Evolutionary conservation across 352 stramenopile species (phyloP).

Genomic region (Pythium apleroticum): DNA sequence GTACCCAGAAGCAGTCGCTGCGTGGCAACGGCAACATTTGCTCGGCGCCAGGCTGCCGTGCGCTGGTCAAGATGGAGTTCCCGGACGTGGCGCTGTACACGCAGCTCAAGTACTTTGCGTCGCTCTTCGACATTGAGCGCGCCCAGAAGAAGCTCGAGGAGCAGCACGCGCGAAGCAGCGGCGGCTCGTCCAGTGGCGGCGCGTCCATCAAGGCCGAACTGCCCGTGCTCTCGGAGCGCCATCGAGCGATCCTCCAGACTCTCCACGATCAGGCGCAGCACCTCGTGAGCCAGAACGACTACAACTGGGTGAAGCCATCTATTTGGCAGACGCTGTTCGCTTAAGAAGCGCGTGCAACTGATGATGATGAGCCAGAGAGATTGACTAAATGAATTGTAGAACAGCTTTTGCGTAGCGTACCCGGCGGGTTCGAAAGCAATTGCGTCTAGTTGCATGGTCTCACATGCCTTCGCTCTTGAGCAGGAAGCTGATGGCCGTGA

Average conservation of each 20-base stretch:
- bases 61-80: constrained; percentile 87
- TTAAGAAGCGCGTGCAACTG: constrained; percentile 21
- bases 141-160: constrained; percentile 81
- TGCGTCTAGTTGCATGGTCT: neutral
- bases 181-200: constrained; percentile 7
- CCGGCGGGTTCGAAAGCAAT: neutral
- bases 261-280: constrained; percentile 77
- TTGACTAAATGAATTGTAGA: constrained; percentile 15
- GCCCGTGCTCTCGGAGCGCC: constrained; percentile 54
- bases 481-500: constrained; percentile 76
- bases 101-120: constrained; percentile 97
- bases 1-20: constrained; percentile 96
- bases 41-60: constrained; percentile 90
- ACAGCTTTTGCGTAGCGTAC: constrained; percentile 7
- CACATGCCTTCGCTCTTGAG: constrained; percentile 85
- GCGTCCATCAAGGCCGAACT: constrained; percentile 32
- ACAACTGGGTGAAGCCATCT: constrained; percentile 93
- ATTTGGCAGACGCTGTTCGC: constrained; percentile 89
- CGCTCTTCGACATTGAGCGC: constrained; percentile 93
- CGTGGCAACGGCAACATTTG: constrained; percentile 92
- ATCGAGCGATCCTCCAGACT: constrained; percentile 75
- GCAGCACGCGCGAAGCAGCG: constrained; percentile 40
- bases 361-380: constrained; percentile 3
- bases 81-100: constrained; percentile 92
- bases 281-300: constrained; percentile 85